Evolutionary conservation across 306 rosid species (phyloP), one percentile per base, ranked within the genome.

Genomic region (Leucaena leucocephala): DNA sequence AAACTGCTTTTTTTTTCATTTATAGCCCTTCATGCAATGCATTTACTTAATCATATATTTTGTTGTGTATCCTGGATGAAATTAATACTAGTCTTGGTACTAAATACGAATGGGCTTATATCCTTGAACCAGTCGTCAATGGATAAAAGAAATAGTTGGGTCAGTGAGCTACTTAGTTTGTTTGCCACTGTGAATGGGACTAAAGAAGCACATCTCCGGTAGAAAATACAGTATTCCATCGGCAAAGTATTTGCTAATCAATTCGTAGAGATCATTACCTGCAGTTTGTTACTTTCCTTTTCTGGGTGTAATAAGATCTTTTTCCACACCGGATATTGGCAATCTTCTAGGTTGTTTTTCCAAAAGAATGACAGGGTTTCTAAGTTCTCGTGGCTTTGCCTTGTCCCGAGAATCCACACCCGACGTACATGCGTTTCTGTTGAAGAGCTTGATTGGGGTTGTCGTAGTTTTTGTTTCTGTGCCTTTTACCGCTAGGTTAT

Each of bases 21-120:
- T 76, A 39, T 80, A 61, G 42, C 40, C 40, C n/a, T 1, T 49
- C 38, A 61, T 77, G 68, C 4, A 59, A 55, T 65, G 80, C 72
- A 70, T 75, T 79, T 52, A 45, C 58, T 14, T 36, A 5, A 50
- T 74, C 58, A 22, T 77, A 62, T 70, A 12, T 34, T 34, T 54
- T 63, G 19, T 27, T 68, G 76, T 65, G 75, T 52, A 62, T 73
- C 61, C 74, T 16, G 45, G 57, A 39, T 17, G 21, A 27, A 62
- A n/a, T 77, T 15, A 54, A 42, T n/a, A 16, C 58, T 43, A 68
- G n/a, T 65, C 16, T 13, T 38, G 33, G 19, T 66, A 44, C 2
- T 27, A 27, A 27, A 27, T 27, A 27, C 27, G 38, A 7, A 72
- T 38, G 38, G 3, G 62, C 34, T 55, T 55, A 2, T 55, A 55